These are phyloP conservation scores for Primulina eburnea DNA, from an alignment of 257 asterid species.

Conservation along the genomic window DNA sequence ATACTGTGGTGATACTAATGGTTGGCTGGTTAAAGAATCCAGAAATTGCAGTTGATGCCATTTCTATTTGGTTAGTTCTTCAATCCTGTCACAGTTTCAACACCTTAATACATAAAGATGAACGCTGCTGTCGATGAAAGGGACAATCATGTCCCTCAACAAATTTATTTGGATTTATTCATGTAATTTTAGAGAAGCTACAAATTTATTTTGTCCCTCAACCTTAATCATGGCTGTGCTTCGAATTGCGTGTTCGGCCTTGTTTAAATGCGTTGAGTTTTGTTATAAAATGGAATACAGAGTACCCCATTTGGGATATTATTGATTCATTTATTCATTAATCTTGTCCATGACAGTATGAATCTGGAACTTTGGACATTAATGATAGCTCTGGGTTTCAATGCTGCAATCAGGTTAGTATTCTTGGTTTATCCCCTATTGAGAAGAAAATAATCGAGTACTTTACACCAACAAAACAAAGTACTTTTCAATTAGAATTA, in stretches of 20 bases:
- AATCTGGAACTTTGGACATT: conserved; percentile 67
- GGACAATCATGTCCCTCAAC: no score
- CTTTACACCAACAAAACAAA: not conserved
- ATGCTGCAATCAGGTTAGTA: conserved; percentile 77
- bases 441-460: not conserved
- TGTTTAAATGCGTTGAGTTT: not conserved
- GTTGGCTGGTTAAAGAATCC: conserved; percentile 80
- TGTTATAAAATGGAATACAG: not conserved
- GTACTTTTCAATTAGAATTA: not conserved
- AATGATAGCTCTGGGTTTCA: conserved; percentile 77
- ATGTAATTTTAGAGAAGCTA: no score
- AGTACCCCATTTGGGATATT: not conserved
- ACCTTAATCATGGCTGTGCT: no score
- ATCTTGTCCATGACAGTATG: conserved; percentile 42
- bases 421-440: not conserved
- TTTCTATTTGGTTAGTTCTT: conserved; percentile 70
- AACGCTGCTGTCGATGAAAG: no score
- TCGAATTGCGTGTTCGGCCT: not conserved
- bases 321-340: no score
- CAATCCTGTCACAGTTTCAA: not conserved
- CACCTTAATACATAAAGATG: no score
- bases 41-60: conserved; percentile 67
- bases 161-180: no score
- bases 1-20: conserved; percentile 65
- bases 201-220: no score